phyloP scores from a whole-genome alignment of 129 eudicot genomes.

The Lactuca sativa region DNA sequence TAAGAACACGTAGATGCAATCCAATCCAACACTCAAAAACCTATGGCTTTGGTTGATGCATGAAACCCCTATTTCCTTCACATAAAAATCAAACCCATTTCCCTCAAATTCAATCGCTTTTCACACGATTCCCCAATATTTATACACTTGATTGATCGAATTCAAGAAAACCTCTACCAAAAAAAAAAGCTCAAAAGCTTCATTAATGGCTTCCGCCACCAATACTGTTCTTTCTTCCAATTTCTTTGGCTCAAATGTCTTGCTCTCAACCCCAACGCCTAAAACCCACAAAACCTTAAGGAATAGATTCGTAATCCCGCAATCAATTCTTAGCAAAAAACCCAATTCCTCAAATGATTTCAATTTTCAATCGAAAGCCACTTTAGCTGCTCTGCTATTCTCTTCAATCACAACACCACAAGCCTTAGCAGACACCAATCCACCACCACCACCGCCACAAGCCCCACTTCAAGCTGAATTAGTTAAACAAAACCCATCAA shows the following conservation, averaged over 20 bases:
- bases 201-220: slow-evolving; percentile 55
- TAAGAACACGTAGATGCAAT: slow-evolving; percentile 46
- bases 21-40: slow-evolving; percentile 39
- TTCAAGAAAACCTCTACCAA: not conserved
- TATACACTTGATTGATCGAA: not conserved
- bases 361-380: slow-evolving; percentile 46
- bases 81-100: slow-evolving; percentile 16
- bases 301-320: slow-evolving; percentile 46
- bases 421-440: slow-evolving; percentile 57
- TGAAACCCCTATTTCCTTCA: slow-evolving; percentile 33
- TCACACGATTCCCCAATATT: not conserved
- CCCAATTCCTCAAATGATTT: slow-evolving; percentile 31
- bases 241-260: slow-evolving; percentile 52
- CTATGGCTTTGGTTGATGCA: slow-evolving; percentile 46
- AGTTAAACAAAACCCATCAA: slow-evolving; percentile 43
- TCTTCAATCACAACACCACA: slow-evolving; percentile 50
- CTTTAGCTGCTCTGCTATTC: slow-evolving; percentile 65
- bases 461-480: slow-evolving; percentile 42
- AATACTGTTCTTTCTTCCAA: slow-evolving; percentile 56
- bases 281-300: slow-evolving; percentile 44
- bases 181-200: slow-evolving; percentile 4
- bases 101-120: slow-evolving; percentile 19
- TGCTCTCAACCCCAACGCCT: slow-evolving; percentile 68
- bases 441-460: slow-evolving; percentile 42
- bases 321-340: slow-evolving; percentile 43